Evolutionary conservation across 805 yeast genomes (phyloP).

Genomic region (Ogataea pilisensis): DNA sequence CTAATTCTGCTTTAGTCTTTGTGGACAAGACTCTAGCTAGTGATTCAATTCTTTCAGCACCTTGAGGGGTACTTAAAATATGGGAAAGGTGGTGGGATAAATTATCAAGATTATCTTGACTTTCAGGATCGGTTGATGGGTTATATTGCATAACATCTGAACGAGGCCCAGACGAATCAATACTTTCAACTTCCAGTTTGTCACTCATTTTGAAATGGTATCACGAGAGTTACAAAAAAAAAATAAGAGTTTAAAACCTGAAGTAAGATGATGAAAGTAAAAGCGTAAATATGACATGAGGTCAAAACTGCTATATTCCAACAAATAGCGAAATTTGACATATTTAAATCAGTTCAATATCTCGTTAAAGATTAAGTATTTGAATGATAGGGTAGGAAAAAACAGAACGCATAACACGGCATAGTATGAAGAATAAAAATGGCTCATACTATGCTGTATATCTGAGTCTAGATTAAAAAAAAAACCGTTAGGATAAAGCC

Average conservation of each 20-base stretch:
- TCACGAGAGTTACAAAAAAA: not conserved
- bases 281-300: too few relatives aligned
- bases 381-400: too few relatives aligned
- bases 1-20: constrained; percentile 42
- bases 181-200: constrained; percentile 19
- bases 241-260: too few relatives aligned
- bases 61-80: constrained; percentile 24
- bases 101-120: constrained; percentile 20
- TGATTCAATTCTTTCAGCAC: constrained; percentile 38
- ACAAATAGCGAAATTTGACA: too few relatives aligned
- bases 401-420: too few relatives aligned
- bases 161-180: constrained; percentile 19
- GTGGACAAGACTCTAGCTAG: constrained; percentile 48
- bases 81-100: constrained; percentile 26
- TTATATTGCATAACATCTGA: constrained; percentile 24
- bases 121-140: constrained; percentile 23
- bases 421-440: too few relatives aligned
- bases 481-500: too few relatives aligned
- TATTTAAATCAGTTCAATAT: too few relatives aligned
- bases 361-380: too few relatives aligned
- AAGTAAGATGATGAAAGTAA: not conserved
- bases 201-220: constrained; percentile 5
- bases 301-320: too few relatives aligned
- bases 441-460: too few relatives aligned
- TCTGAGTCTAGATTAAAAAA: too few relatives aligned